Conservation (phyloP, 164 flowering plant genomes). For the Pachysandra terminalis region DNA sequence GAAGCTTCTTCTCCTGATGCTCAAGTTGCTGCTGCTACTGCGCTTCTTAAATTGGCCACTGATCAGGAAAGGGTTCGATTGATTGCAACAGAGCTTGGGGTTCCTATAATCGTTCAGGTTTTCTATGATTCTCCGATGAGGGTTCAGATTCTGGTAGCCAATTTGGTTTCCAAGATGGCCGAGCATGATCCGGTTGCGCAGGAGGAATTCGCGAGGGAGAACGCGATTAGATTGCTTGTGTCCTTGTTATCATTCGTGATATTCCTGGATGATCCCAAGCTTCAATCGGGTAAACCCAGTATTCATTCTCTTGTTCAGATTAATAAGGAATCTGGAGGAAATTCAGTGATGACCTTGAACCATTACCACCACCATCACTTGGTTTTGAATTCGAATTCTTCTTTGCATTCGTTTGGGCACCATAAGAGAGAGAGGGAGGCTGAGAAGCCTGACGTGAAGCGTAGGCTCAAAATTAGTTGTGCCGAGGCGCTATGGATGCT, state of each 20-base stretch:
- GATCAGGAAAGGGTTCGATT: constrained; percentile 38
- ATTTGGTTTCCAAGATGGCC: constrained; percentile 62
- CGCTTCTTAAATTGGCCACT: constrained; percentile 39
- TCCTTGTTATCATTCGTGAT: constrained; percentile 43
- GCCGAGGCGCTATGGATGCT: constrained; percentile 74
- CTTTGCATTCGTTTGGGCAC: constrained; percentile 29
- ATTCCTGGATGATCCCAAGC: constrained; percentile 36
- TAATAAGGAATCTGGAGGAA: constrained; percentile 37
- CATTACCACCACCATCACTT: constrained; percentile 7
- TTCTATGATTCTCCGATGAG: constrained; percentile 42
- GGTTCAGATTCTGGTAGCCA: constrained; percentile 58
- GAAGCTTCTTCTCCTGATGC: constrained; percentile 53
- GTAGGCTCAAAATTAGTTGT: constrained; percentile 46
- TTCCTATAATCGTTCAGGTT: constrained; percentile 45
- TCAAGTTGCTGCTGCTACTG: constrained; percentile 60
- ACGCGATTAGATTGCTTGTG: constrained; percentile 58
- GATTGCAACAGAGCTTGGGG: constrained; percentile 34
- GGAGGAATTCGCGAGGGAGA: constrained; percentile 69
- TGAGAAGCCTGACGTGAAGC: constrained; percentile 55
- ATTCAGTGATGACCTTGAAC: neutral
- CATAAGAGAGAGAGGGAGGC: constrained; percentile 46
- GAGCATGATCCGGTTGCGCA: constrained; percentile 33
- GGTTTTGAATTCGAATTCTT: constrained; percentile 18
- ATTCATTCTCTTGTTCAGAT: constrained; percentile 60
- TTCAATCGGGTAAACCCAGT: constrained; percentile 30